Evolutionary conservation across 768 basidiomycete species (phyloP).

Genomic region (Cantharellus cinnabarinus): DNA sequence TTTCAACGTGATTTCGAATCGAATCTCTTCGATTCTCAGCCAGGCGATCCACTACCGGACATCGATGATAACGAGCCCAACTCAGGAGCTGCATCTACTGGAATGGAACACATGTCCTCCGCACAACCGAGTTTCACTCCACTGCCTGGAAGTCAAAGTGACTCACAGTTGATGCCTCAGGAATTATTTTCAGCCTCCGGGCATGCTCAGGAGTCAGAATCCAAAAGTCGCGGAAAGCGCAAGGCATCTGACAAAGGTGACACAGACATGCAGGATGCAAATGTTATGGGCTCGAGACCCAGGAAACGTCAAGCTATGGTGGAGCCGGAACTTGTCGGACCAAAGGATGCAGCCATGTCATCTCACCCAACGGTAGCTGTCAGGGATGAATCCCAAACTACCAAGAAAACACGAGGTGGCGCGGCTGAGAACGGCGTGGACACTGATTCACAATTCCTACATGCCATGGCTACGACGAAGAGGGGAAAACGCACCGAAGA

Average conservation of each 20-base stretch:
- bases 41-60: neutral
- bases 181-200: neutral
- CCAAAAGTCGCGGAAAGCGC: no score
- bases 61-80: neutral
- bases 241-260: no score
- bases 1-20: neutral
- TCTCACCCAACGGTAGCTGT: neutral
- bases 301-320: neutral
- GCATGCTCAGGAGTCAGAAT: neutral
- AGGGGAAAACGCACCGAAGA: slow-evolving; percentile 47
- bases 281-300: neutral
- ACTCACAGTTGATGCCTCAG: neutral
- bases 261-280: neutral
- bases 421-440: slow-evolving; percentile 17
- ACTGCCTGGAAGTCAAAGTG: neutral
- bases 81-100: neutral
- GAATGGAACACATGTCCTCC: no score
- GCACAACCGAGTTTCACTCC: neutral
- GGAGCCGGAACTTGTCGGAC: neutral
- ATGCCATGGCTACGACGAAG: slow-evolving; percentile 54
- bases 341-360: neutral
- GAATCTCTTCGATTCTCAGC: neutral
- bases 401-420: neutral
- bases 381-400: neutral
- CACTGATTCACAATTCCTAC: slow-evolving; percentile 46